phyloP scores from a whole-genome alignment of 345 rosid species.

The Bruguiera gymnorhiza region DNA sequence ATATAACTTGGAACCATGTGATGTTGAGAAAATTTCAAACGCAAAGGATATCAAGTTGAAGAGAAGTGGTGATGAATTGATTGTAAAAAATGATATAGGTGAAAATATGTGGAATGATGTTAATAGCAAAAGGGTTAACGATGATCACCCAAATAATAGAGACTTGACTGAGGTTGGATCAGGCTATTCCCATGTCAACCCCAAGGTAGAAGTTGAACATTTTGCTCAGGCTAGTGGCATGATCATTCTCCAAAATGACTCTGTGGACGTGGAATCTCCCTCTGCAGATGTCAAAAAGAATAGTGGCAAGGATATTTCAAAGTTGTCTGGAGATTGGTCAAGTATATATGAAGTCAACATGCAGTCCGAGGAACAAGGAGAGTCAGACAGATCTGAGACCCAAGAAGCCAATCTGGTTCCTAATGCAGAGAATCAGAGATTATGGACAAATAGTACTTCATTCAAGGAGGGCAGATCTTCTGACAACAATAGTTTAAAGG shows the following conservation, averaged over 20 bases:
- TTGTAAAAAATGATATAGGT: constrained; percentile 10
- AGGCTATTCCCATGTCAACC: constrained; percentile 17
- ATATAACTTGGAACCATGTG: constrained; percentile 21
- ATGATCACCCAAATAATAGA: constrained; percentile 9
- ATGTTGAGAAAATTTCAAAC: constrained; percentile 21
- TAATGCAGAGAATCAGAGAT: constrained; percentile 11
- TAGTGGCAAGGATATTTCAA: constrained; percentile 8
- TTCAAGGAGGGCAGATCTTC: constrained; percentile 15
- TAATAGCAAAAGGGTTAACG: constrained; percentile 11
- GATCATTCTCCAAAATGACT: constrained; percentile 1
- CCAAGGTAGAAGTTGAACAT: constrained; percentile 12
- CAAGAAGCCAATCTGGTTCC: constrained; percentile 13
- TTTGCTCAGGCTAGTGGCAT: constrained; percentile 16
- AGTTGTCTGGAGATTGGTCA: constrained; percentile 13
- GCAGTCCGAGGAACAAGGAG: constrained; percentile 20
- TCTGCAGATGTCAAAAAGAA: constrained; percentile 8
- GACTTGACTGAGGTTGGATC: constrained; percentile 13
- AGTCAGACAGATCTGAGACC: constrained; percentile 19
- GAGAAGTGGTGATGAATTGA: constrained; percentile 26
- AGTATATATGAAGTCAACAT: constrained; percentile 14
- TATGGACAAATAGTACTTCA: constrained; percentile 7
- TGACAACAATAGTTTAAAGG: constrained; percentile 18
- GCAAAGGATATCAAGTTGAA: constrained; percentile 22
- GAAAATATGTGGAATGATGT: constrained; percentile 22
- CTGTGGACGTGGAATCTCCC: constrained; percentile 18